These are phyloP conservation scores for Colletotrichum sp. DNA, from an alignment of 2,329 filamentous ascomycete species.

Conservation along the genomic window DNA sequence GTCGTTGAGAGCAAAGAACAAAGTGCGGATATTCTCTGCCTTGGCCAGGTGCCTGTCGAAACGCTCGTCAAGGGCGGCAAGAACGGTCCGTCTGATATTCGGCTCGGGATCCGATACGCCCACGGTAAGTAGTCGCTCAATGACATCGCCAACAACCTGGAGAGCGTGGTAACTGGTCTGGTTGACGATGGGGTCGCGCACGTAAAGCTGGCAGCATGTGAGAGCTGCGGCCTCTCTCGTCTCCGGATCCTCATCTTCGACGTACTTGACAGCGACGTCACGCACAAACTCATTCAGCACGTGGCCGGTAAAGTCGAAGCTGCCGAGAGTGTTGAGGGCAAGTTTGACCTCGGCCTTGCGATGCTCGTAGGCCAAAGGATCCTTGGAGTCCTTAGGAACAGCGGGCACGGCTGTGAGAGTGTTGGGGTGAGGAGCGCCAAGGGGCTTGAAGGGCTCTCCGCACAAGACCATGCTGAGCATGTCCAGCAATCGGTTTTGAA, in stretches of 20 bases:
- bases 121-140: conserved; percentile 94
- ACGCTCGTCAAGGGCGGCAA: conserved; percentile 87
- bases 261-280: conserved; percentile 97
- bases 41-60: conserved; percentile 98
- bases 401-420: conserved; percentile 82
- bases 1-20: conserved; percentile 96
- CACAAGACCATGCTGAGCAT: conserved; percentile 95
- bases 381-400: conserved; percentile 86
- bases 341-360: conserved; percentile 88
- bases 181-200: conserved; percentile 95
- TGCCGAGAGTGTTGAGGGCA: conserved; percentile 93
- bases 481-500: conserved; percentile 92
- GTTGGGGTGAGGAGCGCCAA: conserved; percentile 86
- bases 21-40: conserved; percentile 93
- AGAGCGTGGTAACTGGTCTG: conserved; percentile 97
- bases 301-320: conserved; percentile 93
- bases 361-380: conserved; percentile 80
- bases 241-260: conserved; percentile 92
- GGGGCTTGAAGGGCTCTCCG: conserved; percentile 87
- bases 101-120: conserved; percentile 91
- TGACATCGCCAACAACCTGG: conserved; percentile 96
- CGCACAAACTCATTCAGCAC: conserved; percentile 98
- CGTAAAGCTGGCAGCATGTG: conserved; percentile 97
- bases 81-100: conserved; percentile 86
- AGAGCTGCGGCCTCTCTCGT: conserved; percentile 93